Percentiles rank a stretch among this genome's conserved stretches.
Conservation (phyloP, 108 stramenopile species). For the Nannochloropsis oceanica region DNA sequence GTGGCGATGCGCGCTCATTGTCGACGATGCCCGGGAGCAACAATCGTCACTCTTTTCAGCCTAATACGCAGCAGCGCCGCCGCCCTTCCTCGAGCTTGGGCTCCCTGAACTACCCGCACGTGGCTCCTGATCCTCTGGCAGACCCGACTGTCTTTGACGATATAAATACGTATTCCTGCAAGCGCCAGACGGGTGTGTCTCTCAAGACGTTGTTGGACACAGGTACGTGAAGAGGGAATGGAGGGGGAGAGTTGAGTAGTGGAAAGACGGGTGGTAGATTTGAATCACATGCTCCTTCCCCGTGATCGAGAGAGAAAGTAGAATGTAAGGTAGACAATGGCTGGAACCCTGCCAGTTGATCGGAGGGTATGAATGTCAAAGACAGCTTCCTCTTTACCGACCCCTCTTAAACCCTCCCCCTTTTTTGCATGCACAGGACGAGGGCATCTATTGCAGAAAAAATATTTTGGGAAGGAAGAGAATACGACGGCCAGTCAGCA, state of each 20-base stretch:
- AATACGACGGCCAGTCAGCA: background rate
- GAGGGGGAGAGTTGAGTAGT: no score
- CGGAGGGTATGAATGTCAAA: no score
- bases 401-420: no score
- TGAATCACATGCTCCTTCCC: no score
- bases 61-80: background rate
- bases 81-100: background rate
- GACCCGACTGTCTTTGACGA: background rate
- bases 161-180: background rate
- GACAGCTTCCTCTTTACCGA: no score
- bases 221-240: background rate
- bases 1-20: background rate
- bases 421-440: constrained; percentile 29
- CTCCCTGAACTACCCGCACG: background rate
- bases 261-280: no score
- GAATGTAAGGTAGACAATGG: no score
- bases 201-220: constrained; percentile 37
- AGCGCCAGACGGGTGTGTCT: constrained; percentile 15
- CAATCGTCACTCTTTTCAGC: background rate
- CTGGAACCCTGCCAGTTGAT: no score
- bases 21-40: background rate
- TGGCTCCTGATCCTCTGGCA: background rate
- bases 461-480: background rate
- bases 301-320: no score
- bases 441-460: constrained; percentile 25